phyloP scores from a whole-genome alignment of 176 grass and related monocot genomes.

The Sorghum bicolor region Sorghum_bicolor_NCBIv3 NC_012873.2:52790501-52791000 shows the following conservation, averaged over 20 bases:
- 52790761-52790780: not conserved
- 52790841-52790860: not conserved
- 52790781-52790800: not conserved
- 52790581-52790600: not conserved
- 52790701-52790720: not conserved
- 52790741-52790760: not conserved
- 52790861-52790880: not conserved
- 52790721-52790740: not conserved
- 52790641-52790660: conserved; percentile 52
- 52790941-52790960: no score
- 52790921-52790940: not conserved
- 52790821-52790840: not conserved
- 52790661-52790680: conserved; percentile 28
- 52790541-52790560: not conserved
- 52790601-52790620: not conserved
- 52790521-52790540: not conserved
- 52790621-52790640: conserved; percentile 11
- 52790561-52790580: conserved; percentile 20
- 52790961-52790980: no score
- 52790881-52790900: not conserved
- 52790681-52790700: conserved; percentile 47
- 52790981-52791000: no score
- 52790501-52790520: conserved; percentile 49
- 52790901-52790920: not conserved
- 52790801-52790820: not conserved